Evolutionary conservation across 768 basidiomycete species (phyloP).

Genomic region (Infundibulicybe gibba): DNA sequence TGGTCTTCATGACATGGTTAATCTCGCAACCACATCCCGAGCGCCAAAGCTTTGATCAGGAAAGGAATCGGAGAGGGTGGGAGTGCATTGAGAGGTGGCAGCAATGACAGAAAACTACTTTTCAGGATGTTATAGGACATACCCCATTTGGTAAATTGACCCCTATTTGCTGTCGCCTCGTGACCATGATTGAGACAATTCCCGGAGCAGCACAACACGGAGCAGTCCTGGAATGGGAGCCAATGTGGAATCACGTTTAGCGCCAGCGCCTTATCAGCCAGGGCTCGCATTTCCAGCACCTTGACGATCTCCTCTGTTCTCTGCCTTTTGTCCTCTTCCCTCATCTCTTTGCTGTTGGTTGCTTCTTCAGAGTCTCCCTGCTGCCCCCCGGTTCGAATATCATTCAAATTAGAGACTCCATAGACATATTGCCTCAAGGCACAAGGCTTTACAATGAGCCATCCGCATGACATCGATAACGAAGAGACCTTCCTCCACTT

Average conservation of each 20-base stretch:
- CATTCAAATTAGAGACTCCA: slow-evolving; percentile 1
- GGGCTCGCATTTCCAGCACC: too few species aligned
- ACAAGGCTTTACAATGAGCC: slow-evolving; percentile 20
- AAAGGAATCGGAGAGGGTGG: too few species aligned
- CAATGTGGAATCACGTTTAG: slow-evolving; percentile 17
- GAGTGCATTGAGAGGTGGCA: too few species aligned
- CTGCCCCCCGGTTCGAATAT: not conserved
- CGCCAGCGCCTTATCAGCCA: not conserved
- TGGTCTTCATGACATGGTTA: too few species aligned
- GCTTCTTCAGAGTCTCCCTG: too few species aligned
- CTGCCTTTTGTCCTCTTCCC: slow-evolving; percentile 4
- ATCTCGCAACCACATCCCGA: too few species aligned
- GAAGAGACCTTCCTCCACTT: slow-evolving; percentile 48
- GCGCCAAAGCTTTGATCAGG: too few species aligned
- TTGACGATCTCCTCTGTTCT: slow-evolving; percentile 10
- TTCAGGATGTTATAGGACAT: too few species aligned
- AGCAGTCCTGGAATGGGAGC: slow-evolving; percentile 26
- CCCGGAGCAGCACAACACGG: slow-evolving; percentile 15
- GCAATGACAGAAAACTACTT: too few species aligned
- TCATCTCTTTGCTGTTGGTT: not conserved
- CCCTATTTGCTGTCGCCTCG: not conserved
- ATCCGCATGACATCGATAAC: slow-evolving; percentile 51
- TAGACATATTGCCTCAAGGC: not conserved
- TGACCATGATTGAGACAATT: not conserved
- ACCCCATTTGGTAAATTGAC: too few species aligned